Evolutionary conservation across 2,329 filamentous ascomycete genomes (phyloP).

Genomic region (Fulvia fulva): DNA sequence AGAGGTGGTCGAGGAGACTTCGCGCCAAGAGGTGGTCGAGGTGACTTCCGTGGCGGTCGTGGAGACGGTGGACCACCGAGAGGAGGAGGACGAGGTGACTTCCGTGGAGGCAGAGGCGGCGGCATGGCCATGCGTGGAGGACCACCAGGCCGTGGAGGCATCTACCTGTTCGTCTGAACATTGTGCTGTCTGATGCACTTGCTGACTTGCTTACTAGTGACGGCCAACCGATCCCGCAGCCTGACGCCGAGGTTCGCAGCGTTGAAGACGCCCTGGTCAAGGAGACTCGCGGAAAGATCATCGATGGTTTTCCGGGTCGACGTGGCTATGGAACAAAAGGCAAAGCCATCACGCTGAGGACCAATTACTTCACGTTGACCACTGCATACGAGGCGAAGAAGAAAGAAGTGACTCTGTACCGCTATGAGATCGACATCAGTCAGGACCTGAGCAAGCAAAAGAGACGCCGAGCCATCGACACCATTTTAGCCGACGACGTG

Average conservation of each 20-base stretch:
- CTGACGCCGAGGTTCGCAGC: constrained; percentile 23
- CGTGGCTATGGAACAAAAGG: constrained; percentile 39
- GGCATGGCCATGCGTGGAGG: constrained; percentile 17
- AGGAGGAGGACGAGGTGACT: constrained; percentile 26
- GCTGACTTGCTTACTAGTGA: constrained; percentile 24
- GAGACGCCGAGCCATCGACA: constrained; percentile 46
- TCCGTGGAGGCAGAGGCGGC: constrained; percentile 22
- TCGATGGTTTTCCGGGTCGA: constrained; percentile 33
- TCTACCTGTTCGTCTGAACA: constrained; percentile 22
- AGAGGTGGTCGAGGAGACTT: constrained; percentile 51
- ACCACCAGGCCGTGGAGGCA: constrained; percentile 17
- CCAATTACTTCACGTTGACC: constrained; percentile 42
- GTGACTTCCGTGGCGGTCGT: constrained; percentile 35
- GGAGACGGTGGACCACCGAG: constrained; percentile 24
- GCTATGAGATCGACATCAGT: constrained; percentile 38
- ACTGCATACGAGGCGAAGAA: constrained; percentile 33
- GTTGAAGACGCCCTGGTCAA: constrained; percentile 25
- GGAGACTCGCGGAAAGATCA: constrained; percentile 25
- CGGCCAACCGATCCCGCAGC: constrained; percentile 16
- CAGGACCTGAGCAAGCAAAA: constrained; percentile 40
- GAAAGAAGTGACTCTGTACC: constrained; percentile 32
- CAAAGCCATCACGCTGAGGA: constrained; percentile 36
- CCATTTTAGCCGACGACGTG: constrained; percentile 37
- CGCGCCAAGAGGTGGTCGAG: constrained; percentile 41
- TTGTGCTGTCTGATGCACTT: constrained; percentile 3